Evolutionary conservation across 805 yeast species (phyloP), one percentile per base, ranked within the genome.

Genomic region (Metschnikowia cubensis): DNA sequence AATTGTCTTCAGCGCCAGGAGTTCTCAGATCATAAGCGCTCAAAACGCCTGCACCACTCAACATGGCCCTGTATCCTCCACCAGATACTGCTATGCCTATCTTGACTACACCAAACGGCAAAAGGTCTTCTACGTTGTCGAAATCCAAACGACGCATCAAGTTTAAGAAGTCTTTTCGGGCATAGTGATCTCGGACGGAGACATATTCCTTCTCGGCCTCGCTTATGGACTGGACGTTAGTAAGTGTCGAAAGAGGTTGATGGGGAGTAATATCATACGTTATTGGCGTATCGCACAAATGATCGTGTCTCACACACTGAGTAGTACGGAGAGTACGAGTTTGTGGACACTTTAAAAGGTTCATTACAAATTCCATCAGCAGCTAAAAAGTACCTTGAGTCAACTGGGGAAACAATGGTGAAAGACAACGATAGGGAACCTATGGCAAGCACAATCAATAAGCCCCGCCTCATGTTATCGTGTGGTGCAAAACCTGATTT

Each of bases 61-160:
- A 59, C 84, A 83, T 80, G 6, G 87, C 77, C 47, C 87, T 66
- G 61, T 80, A 77, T 2, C 82, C 81, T 3, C 81, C 82, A 1
- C 83, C 83, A 13, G 80, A 74, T 4, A 77, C 49, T 2, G 79
- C 72, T 2, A 78, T 53, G 4, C 75, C 77, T 7, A 77, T 67
- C 14, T 49, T 62, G 10, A 59, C 55, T 1, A 66, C n/a, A 3
- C 45, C 45, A 13, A 25, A 41, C 10, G 32, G 18, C 17, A 49
- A 10, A 8, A 47, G 25, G 2, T 43, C 42, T 15, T 41, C 25
- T 14, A 33, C 29, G 11, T 41, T 20, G 10, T n/a, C 39, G 32
- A 49, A 35, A 14, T 34, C 38, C 10, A 39, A 39, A 15, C 66
- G 55, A 4, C 48, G 43, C 17, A 78, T 57, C 35, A 70, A 68